phyloP scores from a whole-genome alignment of 2,329 filamentous ascomycete species.

The Clathrospora elynae region DNA sequence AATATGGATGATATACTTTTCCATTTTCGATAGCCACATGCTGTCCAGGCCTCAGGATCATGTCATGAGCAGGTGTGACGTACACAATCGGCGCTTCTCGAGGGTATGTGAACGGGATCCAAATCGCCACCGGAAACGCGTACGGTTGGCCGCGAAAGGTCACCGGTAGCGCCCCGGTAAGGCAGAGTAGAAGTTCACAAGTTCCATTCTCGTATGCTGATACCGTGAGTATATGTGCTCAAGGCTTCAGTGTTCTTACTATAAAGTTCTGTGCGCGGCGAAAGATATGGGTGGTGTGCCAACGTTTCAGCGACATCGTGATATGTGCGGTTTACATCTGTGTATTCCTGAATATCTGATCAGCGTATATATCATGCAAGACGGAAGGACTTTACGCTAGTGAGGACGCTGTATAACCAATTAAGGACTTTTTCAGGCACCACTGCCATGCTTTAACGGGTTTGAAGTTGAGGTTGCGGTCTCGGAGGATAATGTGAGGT shows the following conservation, averaged over 20 bases:
- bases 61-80: constrained; percentile 83
- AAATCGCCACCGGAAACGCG: constrained; percentile 88
- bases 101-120: constrained; percentile 91
- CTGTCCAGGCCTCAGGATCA: constrained; percentile 89
- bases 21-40: constrained; percentile 95
- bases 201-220: constrained; percentile 85
- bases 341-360: constrained; percentile 72
- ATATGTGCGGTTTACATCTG: constrained; percentile 90
- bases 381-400: constrained; percentile 45
- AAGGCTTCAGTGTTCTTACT: constrained; percentile 62
- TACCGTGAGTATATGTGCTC: constrained; percentile 26
- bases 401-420: constrained; percentile 92
- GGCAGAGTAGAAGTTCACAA: constrained; percentile 82
- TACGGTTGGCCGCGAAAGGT: constrained; percentile 87
- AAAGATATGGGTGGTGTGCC: constrained; percentile 76
- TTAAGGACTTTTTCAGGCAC: constrained; percentile 89
- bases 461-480: too few relatives aligned
- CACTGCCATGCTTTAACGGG: constrained; percentile 57
- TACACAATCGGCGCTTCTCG: constrained; percentile 84
- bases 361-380: constrained; percentile 5
- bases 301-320: constrained; percentile 86
- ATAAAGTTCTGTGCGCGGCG: constrained; percentile 90
- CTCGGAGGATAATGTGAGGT: too few relatives aligned
- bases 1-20: constrained; percentile 91
- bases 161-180: constrained; percentile 89